Evolutionary conservation across 1,284 basidiomycete genomes (phyloP).

Genomic region (Xerocomus minutiporus): DNA sequence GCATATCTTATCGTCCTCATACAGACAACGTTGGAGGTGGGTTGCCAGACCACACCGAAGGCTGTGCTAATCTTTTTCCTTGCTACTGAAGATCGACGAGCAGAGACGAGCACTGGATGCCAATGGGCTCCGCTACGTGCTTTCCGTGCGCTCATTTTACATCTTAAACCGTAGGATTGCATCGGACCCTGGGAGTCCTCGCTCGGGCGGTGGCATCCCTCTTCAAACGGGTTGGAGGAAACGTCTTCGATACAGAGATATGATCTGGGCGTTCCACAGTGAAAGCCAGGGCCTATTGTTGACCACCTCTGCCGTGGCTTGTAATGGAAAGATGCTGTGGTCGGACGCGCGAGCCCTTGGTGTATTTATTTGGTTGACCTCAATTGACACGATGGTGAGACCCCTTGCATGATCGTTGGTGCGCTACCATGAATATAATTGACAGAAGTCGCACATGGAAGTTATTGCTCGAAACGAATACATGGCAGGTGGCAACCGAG

Average conservation of each 20-base stretch:
- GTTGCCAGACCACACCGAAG: constrained; percentile 9
- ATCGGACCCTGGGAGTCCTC: constrained; percentile 42
- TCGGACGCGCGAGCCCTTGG: constrained; percentile 81
- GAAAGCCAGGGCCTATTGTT: constrained; percentile 85
- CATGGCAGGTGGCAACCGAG: constrained; percentile 77
- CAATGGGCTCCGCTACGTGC: constrained; percentile 86
- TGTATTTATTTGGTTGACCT: constrained; percentile 84
- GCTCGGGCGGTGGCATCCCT: constrained; percentile 35
- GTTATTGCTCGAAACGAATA: constrained; percentile 91
- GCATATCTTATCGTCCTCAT: constrained; percentile 77
- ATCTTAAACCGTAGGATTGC: constrained; percentile 64
- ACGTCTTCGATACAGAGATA: constrained; percentile 83
- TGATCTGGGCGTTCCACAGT: constrained; percentile 94
- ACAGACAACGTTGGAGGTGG: constrained; percentile 81
- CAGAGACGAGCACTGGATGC: constrained; percentile 82
- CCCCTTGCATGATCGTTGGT: constrained; percentile 1
- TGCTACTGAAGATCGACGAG: constrained; percentile 65
- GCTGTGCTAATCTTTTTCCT: constrained; percentile 4
- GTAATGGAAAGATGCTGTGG: constrained; percentile 84
- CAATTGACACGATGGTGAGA: constrained; percentile 71
- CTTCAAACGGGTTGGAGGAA: constrained; percentile 53
- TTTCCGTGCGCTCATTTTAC: constrained; percentile 82
- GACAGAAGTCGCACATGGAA: constrained; percentile 78
- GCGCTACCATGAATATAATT: constrained; percentile 2
- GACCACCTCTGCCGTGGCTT: constrained; percentile 65